Percentiles rank a stretch among this genome's conserved stretches.
phyloP scores from a whole-genome alignment of 768 basidiomycete species.

The Leucocoprinus birnbaumii region DNA sequence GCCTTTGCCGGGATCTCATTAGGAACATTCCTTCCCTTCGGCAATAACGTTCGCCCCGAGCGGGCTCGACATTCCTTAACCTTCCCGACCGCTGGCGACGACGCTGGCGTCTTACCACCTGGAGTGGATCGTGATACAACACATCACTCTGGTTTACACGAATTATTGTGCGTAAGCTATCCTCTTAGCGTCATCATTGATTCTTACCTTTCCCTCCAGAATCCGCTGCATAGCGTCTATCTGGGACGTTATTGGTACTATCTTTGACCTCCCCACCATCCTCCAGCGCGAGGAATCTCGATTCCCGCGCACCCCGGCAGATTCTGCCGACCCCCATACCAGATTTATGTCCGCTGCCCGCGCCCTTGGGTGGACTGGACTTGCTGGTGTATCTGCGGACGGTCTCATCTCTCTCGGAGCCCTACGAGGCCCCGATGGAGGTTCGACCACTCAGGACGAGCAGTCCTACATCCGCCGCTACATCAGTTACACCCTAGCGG shows the following conservation, averaged over 20 bases:
- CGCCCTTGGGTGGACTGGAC: conserved; percentile 3
- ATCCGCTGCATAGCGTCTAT: not conserved
- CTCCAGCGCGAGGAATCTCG: not conserved
- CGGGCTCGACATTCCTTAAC: not conserved
- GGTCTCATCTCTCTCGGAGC: not conserved
- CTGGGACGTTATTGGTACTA: not conserved
- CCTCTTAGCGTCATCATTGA: not conserved
- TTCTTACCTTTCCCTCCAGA: not conserved
- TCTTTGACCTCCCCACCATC: not conserved
- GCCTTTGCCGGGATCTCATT: not conserved
- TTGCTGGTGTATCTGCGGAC: not conserved
- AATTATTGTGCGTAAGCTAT: not conserved
- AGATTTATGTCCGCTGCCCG: not conserved
- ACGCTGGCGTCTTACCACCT: not conserved
- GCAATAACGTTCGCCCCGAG: not conserved
- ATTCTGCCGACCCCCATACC: not conserved
- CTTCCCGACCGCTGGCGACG: not conserved
- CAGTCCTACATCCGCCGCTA: not conserved
- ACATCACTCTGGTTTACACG: not conserved
- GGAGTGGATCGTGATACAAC: not conserved
- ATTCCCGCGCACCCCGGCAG: not conserved
- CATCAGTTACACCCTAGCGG: not conserved
- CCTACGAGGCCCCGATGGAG: not conserved
- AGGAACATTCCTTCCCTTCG: not conserved
- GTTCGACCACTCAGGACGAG: not conserved